Conservation (phyloP, 2,329 filamentous ascomycete species). For the Pseudogymnoascus sp. region DNA sequence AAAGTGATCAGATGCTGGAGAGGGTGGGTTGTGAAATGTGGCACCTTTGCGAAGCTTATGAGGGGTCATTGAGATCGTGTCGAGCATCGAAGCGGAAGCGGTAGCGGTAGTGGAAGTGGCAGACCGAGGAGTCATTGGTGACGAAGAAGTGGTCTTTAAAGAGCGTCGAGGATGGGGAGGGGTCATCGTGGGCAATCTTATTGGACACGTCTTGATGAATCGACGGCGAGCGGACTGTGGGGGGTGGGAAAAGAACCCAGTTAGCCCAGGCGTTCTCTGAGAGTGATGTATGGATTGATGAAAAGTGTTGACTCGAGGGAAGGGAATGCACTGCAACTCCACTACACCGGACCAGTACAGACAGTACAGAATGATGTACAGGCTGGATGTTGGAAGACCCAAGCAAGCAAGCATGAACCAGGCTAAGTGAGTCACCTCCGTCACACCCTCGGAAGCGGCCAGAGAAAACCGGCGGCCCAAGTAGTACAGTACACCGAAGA, state of each 20-base stretch:
- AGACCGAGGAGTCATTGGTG: constrained; percentile 37
- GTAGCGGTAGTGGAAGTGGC: constrained; percentile 30
- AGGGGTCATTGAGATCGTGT: constrained; percentile 37
- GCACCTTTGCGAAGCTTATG: constrained; percentile 55
- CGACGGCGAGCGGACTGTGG: constrained; percentile 5
- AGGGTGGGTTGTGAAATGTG: constrained; percentile 44
- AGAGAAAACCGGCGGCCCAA: background rate
- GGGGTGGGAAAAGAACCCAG: constrained; percentile 6
- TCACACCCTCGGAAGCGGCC: constrained; percentile 4
- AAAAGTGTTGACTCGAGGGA: constrained; percentile 1
- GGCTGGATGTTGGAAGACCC: constrained; percentile 1
- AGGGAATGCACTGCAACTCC: constrained; percentile 1
- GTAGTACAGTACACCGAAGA: constrained; percentile 4
- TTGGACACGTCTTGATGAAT: constrained; percentile 2
- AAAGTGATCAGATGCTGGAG: constrained; percentile 34
- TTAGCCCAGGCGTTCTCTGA: constrained; percentile 6
- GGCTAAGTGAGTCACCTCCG: background rate
- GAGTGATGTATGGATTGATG: background rate
- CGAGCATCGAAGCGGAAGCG: constrained; percentile 38
- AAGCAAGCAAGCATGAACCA: constrained; percentile 1
- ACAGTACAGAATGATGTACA: background rate
- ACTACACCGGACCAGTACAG: background rate
- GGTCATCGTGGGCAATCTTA: constrained; percentile 26
- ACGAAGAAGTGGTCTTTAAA: constrained; percentile 28
- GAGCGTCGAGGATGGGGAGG: constrained; percentile 27